Conservation (phyloP, 371 early-diverging fungal genomes). For the Mortierella sp. region DNA sequence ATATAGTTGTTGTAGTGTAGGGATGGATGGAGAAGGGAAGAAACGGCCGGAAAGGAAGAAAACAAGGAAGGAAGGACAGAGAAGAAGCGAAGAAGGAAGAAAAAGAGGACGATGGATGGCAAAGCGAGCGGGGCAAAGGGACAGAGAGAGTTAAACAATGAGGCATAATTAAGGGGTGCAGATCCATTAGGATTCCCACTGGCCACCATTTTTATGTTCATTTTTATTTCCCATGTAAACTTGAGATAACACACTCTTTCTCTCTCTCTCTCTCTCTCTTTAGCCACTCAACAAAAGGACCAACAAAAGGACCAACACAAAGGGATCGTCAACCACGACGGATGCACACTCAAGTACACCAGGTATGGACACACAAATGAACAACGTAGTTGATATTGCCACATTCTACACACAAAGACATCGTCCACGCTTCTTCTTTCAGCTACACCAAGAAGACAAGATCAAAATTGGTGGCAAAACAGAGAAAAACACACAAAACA, state of each 20-base stretch:
- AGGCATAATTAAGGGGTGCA: not conserved
- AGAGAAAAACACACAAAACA: not conserved
- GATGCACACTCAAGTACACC: too few relatives aligned
- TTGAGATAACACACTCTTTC: too few relatives aligned
- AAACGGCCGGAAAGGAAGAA: not conserved
- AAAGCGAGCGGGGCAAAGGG: not conserved
- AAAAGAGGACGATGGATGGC: not conserved
- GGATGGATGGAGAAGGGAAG: not conserved
- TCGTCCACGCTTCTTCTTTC: not conserved
- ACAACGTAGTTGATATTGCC: too few relatives aligned
- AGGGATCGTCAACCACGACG: too few relatives aligned
- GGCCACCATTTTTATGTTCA: not conserved
- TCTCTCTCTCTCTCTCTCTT: too few relatives aligned
- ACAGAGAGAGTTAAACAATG: not conserved
- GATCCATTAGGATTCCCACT: not conserved
- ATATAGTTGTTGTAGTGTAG: too few relatives aligned
- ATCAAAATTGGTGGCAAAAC: not conserved
- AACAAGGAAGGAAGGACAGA: not conserved
- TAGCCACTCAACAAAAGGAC: too few relatives aligned
- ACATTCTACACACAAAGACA: too few relatives aligned
- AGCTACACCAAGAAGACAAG: not conserved
- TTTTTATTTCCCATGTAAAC: not conserved
- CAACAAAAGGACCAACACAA: too few relatives aligned
- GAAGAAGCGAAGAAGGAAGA: too few relatives aligned
- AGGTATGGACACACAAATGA: too few relatives aligned